Conservation (phyloP, 2,329 filamentous ascomycete species). For the Diaporthe sp. region DNA sequence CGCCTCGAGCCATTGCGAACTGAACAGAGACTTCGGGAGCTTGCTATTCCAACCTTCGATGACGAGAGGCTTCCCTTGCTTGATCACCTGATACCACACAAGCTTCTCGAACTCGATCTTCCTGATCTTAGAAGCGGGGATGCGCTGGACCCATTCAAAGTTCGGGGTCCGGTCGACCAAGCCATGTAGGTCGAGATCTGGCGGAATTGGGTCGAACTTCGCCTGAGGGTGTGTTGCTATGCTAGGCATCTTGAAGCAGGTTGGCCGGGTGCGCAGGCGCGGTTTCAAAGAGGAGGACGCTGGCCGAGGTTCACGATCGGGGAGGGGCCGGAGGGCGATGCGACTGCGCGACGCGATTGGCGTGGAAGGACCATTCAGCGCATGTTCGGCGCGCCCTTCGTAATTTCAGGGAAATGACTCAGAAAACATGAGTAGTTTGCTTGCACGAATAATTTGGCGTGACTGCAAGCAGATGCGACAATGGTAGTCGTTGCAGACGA, state of each 20-base stretch:
- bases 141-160: conserved; percentile 88
- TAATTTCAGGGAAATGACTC: neutral
- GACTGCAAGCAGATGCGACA: neutral
- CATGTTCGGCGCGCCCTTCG: conserved; percentile 21
- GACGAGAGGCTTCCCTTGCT: conserved; percentile 88
- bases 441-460: neutral
- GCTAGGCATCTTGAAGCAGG: conserved; percentile 73
- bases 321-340: conserved; percentile 1
- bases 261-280: neutral
- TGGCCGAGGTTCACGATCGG: neutral
- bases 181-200: conserved; percentile 81
- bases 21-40: conserved; percentile 84
- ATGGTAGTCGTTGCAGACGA: neutral
- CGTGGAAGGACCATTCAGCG: conserved; percentile 17
- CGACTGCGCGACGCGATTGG: conserved; percentile 27
- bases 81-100: conserved; percentile 85
- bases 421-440: neutral
- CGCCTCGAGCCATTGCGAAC: conserved; percentile 81
- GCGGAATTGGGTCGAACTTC: conserved; percentile 92
- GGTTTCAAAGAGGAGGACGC: neutral
- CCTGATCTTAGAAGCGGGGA: conserved; percentile 84
- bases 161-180: conserved; percentile 86
- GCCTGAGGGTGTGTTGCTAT: conserved; percentile 80
- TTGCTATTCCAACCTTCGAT: conserved; percentile 88
- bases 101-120: conserved; percentile 88